These are phyloP conservation scores for Prunus persica DNA, from an alignment of 306 rosid species.

Conservation along the genomic window DNA sequence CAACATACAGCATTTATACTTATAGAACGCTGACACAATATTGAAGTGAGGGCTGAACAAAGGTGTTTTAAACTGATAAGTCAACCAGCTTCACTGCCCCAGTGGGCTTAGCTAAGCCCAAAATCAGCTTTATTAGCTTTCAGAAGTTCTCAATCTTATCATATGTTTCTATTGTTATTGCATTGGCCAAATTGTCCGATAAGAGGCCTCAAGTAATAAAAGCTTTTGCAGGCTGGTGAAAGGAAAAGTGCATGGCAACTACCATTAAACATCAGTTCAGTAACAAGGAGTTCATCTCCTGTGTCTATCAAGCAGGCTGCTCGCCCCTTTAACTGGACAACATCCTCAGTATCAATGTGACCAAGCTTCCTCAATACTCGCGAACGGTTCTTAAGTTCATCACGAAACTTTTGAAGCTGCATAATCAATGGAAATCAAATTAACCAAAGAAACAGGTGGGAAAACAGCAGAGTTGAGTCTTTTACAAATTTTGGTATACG, in stretches of 20 bases:
- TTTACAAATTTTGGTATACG: neutral
- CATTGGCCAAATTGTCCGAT: neutral
- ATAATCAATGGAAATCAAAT: constrained; percentile 2
- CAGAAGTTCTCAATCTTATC: neutral
- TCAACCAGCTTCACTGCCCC: neutral
- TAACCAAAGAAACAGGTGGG: neutral
- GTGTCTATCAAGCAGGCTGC: constrained; percentile 99
- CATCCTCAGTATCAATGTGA: constrained; percentile 86
- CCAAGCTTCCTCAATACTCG: constrained; percentile 95
- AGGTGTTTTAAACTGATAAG: neutral
- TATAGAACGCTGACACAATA: neutral
- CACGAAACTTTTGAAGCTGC: constrained; percentile 94
- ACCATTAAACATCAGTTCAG: constrained; percentile 99
- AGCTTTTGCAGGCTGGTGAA: neutral
- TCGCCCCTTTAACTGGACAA: constrained; percentile 95
- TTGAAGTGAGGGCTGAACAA: neutral
- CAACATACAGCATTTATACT: neutral
- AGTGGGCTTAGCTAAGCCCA: neutral
- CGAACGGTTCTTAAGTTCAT: constrained; percentile 86
- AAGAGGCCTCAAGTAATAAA: constrained; percentile 4
- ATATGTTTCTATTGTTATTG: neutral
- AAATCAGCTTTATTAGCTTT: neutral
- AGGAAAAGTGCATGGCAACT: constrained; percentile 16
- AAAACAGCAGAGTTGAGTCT: constrained; percentile 2
- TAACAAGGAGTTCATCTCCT: constrained; percentile 95